phyloP scores from a whole-genome alignment of 2,329 filamentous ascomycete genomes.

The Blumeria hordei region DNA sequence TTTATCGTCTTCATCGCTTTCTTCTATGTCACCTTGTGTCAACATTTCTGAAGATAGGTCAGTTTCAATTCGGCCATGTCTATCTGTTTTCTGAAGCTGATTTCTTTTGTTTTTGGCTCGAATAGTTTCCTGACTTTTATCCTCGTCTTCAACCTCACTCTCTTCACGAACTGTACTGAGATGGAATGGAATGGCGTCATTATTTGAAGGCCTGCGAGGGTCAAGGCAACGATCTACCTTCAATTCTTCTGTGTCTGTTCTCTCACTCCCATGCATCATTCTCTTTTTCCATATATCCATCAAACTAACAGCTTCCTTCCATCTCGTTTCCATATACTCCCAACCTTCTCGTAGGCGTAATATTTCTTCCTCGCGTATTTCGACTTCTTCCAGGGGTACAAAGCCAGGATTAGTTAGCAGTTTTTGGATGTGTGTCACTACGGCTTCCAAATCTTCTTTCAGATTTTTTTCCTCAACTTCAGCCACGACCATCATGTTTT shows the following conservation, averaged over 20 bases:
- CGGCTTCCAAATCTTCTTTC: constrained; percentile 45
- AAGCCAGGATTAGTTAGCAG: constrained; percentile 91
- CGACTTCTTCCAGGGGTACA: constrained; percentile 82
- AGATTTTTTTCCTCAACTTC: constrained; percentile 34
- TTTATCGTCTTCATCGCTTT: neutral
- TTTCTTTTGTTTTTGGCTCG: neutral
- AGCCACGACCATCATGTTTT: constrained; percentile 8
- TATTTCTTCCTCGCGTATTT: constrained; percentile 82
- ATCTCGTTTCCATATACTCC: constrained; percentile 79
- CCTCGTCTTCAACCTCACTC: constrained; percentile 8
- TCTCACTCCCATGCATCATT: constrained; percentile 45
- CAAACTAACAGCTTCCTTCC: constrained; percentile 71
- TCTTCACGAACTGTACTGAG: constrained; percentile 12
- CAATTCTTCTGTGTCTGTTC: constrained; percentile 43
- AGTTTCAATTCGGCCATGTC: constrained; percentile 4
- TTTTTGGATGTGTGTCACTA: constrained; percentile 58
- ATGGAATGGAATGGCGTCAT: constrained; percentile 18
- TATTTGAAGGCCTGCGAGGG: constrained; percentile 29
- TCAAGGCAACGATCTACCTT: constrained; percentile 43
- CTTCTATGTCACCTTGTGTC: constrained; percentile 22
- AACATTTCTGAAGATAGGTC: constrained; percentile 8
- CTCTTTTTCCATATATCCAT: constrained; percentile 82
- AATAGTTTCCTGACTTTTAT: neutral
- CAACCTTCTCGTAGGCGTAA: constrained; percentile 58
- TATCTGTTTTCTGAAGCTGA: neutral